Evolutionary conservation across 1,284 basidiomycete species (phyloP), one percentile per base, ranked within the genome.

Genomic region (Ustanciosporium gigantosporum): DNA sequence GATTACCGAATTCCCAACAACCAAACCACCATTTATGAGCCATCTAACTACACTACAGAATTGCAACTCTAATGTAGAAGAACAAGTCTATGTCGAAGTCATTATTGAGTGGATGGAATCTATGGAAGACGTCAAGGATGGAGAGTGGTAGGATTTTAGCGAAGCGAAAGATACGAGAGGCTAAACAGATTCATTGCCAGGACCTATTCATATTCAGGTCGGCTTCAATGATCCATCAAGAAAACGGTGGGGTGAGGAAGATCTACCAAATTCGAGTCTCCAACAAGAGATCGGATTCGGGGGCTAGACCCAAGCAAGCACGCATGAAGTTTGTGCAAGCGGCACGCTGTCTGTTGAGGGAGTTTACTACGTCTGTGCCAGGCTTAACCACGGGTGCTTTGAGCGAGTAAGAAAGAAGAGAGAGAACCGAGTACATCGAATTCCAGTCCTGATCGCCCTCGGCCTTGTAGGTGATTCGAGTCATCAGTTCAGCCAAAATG

Each of bases 351-450:
- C 93, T 86, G 81, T 87, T 88, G 68, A 97, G 84, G 73, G 87
- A 89, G 86, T 98, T 98, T 81, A 97, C 88, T 66, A 96, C 91
- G 73, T 91, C 90, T 36, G 88, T 88, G 59, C 84, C 93, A 61
- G 91, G 92, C 85, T 97, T 97, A 82, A 95, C 92, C 69, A 96
- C 85, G 22, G 94, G 92, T 0, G 94, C 93, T 84, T 96, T 94
- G 81, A 94, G 87, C 41, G 58, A 68, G 70, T 76, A 77, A 24
- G 61, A 66, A 13, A 77, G 65, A 11, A 77, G 60, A 16, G 61
- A 67, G 32, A 77, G 55, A 23, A 77, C 66, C 42, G 74, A 74
- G 72, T 77, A 73, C 70, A 77, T 67, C 36, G 65, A 65, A 49
- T 73, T 44, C 66, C 57, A 76, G 23, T 51, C 43, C 35, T 68